These are phyloP conservation scores for Colletotrichum sp. DNA, from an alignment of 2,329 filamentous ascomycete genomes.

Conservation along the genomic window DNA sequence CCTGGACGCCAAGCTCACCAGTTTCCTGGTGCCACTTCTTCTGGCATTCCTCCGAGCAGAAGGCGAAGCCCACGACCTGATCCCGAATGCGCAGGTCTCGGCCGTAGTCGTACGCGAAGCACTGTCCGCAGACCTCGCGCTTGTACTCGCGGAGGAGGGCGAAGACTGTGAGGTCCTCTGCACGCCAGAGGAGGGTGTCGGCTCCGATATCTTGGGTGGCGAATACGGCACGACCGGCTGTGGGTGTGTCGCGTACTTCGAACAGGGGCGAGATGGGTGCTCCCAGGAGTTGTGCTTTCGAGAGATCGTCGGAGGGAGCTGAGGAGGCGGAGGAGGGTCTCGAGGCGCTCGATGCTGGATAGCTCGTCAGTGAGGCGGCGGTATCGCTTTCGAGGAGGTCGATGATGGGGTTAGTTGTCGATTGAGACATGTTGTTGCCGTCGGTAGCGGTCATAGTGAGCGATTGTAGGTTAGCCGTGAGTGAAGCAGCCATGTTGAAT, in stretches of 20 bases:
- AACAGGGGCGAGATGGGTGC: slow-evolving; percentile 3
- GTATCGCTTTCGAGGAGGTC: neutral
- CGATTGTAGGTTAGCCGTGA: neutral
- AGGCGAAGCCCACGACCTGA: slow-evolving; percentile 6
- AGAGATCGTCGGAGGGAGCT: neutral
- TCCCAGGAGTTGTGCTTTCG: neutral
- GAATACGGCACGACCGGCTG: slow-evolving; percentile 16
- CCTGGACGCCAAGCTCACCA: slow-evolving; percentile 4
- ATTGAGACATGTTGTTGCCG: neutral
- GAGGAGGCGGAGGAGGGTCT: slow-evolving; percentile 11
- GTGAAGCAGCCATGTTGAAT: neutral
- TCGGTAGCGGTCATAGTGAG: neutral
- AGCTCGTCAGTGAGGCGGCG: slow-evolving; percentile 7
- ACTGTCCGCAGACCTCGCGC: slow-evolving; percentile 16
- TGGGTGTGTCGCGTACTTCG: slow-evolving; percentile 11
- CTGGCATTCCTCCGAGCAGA: slow-evolving; percentile 3
- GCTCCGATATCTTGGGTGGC: neutral
- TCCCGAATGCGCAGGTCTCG: slow-evolving; percentile 1
- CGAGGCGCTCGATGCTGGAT: slow-evolving; percentile 29
- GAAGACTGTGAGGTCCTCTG: slow-evolving; percentile 10
- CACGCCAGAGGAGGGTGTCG: neutral
- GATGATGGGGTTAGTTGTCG: neutral
- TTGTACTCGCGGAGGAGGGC: slow-evolving; percentile 10
- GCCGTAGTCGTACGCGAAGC: slow-evolving; percentile 13
- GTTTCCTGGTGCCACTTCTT: neutral